These are phyloP conservation scores for Arachis monticola DNA, from an alignment of 331 rosid genomes.

Conservation along the genomic window DNA sequence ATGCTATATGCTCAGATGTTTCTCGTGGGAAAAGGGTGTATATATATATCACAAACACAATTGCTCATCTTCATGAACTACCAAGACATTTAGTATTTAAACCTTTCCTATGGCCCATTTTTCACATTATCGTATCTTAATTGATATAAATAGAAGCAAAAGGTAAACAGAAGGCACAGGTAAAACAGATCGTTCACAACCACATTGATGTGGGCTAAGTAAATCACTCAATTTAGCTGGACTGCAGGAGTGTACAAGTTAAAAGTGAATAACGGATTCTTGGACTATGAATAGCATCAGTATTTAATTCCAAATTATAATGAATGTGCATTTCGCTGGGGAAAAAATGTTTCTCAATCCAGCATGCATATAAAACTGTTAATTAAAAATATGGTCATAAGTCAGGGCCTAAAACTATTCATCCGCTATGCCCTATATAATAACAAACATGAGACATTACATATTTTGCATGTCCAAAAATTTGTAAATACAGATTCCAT, in stretches of 20 bases:
- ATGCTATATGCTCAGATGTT: conserved; percentile 19
- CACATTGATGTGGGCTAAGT: conserved; percentile 15
- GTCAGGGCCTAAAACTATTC: conserved; percentile 8
- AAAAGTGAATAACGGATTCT: conserved; percentile 7
- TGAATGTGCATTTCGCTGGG: conserved; percentile 13
- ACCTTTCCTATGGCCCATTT: conserved; percentile 15
- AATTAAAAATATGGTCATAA: conserved; percentile 4
- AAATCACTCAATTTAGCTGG: conserved; percentile 26
- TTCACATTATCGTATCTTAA: conserved; percentile 24
- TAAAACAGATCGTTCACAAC: conserved; percentile 20
- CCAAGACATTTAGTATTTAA: conserved; percentile 1
- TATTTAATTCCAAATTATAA: conserved; percentile 26
- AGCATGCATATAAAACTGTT: conserved; percentile 21
- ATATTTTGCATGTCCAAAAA: conserved; percentile 23
- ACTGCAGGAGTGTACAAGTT: background rate
- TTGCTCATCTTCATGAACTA: conserved; percentile 27
- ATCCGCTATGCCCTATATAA: conserved; percentile 3
- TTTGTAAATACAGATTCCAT: background rate
- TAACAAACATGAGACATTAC: background rate
- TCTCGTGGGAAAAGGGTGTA: conserved; percentile 16
- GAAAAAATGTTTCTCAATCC: conserved; percentile 15
- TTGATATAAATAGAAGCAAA: conserved; percentile 29
- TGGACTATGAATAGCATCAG: conserved; percentile 8
- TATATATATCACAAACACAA: conserved; percentile 2
- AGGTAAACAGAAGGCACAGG: conserved; percentile 11